These are phyloP conservation scores for Didymella glomerata DNA, from an alignment of 2,329 filamentous ascomycete species.

Conservation along the genomic window DNA sequence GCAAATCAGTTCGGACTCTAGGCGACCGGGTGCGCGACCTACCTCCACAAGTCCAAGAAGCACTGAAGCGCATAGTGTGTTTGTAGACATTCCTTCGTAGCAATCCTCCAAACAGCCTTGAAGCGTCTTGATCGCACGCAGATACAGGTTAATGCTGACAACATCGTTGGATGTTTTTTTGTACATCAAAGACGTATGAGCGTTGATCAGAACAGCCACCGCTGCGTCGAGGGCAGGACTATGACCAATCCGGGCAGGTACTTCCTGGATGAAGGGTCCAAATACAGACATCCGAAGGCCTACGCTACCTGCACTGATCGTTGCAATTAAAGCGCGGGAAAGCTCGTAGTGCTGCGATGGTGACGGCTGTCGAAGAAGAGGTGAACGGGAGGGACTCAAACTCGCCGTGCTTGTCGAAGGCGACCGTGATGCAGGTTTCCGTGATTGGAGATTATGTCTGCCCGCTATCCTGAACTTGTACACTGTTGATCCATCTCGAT, in stretches of 20 bases:
- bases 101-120: constrained; percentile 41
- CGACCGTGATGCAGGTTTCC: constrained; percentile 20
- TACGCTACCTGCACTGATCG: constrained; percentile 35
- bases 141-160: constrained; percentile 39
- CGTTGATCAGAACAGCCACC: constrained; percentile 41
- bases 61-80: constrained; percentile 47
- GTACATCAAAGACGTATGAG: constrained; percentile 38
- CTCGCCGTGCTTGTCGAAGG: constrained; percentile 21
- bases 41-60: constrained; percentile 47
- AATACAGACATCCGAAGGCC: constrained; percentile 46
- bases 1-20: neutral
- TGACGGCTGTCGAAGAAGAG: constrained; percentile 35
- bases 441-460: constrained; percentile 13
- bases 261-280: constrained; percentile 43
- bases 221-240: constrained; percentile 45
- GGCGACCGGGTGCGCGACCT: neutral
- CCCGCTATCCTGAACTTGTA: constrained; percentile 42
- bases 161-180: constrained; percentile 35
- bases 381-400: constrained; percentile 27
- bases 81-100: constrained; percentile 41
- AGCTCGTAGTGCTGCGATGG: constrained; percentile 40
- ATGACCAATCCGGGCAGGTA: constrained; percentile 43
- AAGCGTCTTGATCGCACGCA: constrained; percentile 43
- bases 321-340: constrained; percentile 38
- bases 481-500: constrained; percentile 37